Evolutionary conservation across 768 basidiomycete genomes (phyloP).

Genomic region (Flagelloscypha sp.): DNA sequence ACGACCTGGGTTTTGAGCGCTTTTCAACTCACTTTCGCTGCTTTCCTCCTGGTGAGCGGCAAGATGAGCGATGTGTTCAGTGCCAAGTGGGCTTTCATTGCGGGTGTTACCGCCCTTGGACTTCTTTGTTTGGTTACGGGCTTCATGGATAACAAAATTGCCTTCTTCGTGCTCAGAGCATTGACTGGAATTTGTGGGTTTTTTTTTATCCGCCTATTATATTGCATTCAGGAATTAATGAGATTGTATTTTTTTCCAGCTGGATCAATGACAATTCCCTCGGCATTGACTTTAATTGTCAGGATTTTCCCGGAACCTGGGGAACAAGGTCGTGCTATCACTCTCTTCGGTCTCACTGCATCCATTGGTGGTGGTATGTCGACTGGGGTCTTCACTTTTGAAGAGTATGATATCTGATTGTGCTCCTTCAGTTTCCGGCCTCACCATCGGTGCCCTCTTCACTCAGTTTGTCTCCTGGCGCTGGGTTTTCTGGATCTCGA

Average conservation of each 20-base stretch:
- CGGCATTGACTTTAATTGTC: conserved; percentile 37
- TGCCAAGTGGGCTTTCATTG: conserved; percentile 30
- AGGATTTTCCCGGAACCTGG: conserved; percentile 36
- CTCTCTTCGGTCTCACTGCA: conserved; percentile 35
- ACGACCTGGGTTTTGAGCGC: conserved; percentile 28
- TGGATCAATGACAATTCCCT: conserved; percentile 33
- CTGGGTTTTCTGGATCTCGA: conserved; percentile 42
- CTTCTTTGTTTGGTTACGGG: conserved; percentile 32
- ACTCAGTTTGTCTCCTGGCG: conserved; percentile 29
- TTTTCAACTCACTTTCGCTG: conserved; percentile 30
- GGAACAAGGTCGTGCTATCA: conserved; percentile 38
- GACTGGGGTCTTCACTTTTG: conserved; percentile 11
- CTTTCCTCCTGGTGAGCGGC: conserved; percentile 27
- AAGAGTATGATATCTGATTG: neutral
- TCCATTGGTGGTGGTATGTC: conserved; percentile 32
- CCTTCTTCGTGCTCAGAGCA: conserved; percentile 39
- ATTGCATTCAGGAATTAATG: no score
- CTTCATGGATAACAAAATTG: conserved; percentile 34
- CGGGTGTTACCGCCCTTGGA: conserved; percentile 31
- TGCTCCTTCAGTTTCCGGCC: conserved; percentile 18
- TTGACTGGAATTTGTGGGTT: conserved; percentile 35
- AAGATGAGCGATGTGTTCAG: conserved; percentile 24
- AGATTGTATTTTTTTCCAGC: conserved; percentile 2
- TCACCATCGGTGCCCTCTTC: conserved; percentile 31
- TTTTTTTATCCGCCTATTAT: neutral